Conservation (phyloP, 2,329 filamentous ascomycete genomes). For the Corynespora cassiicola region DNA sequence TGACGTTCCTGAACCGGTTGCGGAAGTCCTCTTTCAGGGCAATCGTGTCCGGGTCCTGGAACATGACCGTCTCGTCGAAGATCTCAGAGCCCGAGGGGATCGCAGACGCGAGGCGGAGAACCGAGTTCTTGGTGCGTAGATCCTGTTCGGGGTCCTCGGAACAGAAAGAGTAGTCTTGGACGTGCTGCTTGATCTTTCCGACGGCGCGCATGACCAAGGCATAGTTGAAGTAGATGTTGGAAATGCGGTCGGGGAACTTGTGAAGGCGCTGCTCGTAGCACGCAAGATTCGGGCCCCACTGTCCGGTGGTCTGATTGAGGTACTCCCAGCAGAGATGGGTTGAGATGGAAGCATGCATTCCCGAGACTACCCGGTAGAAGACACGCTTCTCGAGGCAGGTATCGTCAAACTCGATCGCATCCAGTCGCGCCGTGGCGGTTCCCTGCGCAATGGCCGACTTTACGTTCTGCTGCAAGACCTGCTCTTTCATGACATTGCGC, state of each 20-base stretch:
- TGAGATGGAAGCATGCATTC: constrained; percentile 98
- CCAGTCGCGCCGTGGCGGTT: constrained; percentile 65
- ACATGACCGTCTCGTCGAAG: constrained; percentile 96
- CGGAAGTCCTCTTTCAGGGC: constrained; percentile 96
- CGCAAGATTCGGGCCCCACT: constrained; percentile 88
- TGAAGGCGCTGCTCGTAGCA: constrained; percentile 92
- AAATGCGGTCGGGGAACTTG: constrained; percentile 84
- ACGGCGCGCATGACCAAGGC: constrained; percentile 91
- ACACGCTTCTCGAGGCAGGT: constrained; percentile 98
- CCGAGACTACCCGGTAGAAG: constrained; percentile 92
- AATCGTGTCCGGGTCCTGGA: constrained; percentile 73
- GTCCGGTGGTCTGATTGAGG: constrained; percentile 89
- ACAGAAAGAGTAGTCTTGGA: constrained; percentile 89
- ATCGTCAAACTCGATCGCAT: constrained; percentile 79
- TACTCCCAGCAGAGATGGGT: constrained; percentile 96
- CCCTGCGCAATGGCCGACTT: constrained; percentile 60
- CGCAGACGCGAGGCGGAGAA: constrained; percentile 74
- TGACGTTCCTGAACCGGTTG: constrained; percentile 96
- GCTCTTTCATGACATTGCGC: constrained; percentile 64
- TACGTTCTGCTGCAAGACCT: constrained; percentile 68
- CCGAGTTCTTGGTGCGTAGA: constrained; percentile 77
- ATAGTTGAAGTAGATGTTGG: constrained; percentile 99
- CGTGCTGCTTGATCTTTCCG: constrained; percentile 83
- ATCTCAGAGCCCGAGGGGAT: constrained; percentile 75
- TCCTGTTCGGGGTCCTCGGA: constrained; percentile 84